Evolutionary conservation across 352 stramenopile species (phyloP).

Genomic region (Globisporangium echinulatum): DNA sequence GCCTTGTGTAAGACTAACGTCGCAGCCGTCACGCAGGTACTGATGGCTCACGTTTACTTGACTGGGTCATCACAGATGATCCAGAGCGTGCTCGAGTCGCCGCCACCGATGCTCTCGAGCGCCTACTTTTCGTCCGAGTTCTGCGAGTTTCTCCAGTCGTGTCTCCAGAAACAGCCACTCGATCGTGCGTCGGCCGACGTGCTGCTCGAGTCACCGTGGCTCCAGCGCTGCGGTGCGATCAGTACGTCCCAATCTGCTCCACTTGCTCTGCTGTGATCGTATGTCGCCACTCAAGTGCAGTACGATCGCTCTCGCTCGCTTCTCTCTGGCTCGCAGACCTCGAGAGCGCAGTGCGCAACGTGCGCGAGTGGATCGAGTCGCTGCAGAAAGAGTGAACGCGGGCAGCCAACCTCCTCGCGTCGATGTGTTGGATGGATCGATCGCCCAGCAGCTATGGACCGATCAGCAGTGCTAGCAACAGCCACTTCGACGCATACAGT

Average conservation of each 20-base stretch:
- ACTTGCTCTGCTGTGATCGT: not conserved
- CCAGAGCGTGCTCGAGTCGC: slow-evolving; percentile 67
- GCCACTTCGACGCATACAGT: no score
- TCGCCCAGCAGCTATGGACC: no score
- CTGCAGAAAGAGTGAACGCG: slow-evolving; percentile 31
- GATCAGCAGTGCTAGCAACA: no score
- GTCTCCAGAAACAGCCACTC: slow-evolving; percentile 58
- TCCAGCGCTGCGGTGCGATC: slow-evolving; percentile 51
- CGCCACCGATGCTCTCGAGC: slow-evolving; percentile 53
- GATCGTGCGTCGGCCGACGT: slow-evolving; percentile 55
- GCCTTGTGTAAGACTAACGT: not conserved
- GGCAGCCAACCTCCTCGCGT: no score
- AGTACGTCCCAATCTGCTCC: slow-evolving; percentile 33
- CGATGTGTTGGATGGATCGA: no score
- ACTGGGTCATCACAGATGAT: slow-evolving; percentile 34
- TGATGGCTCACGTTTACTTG: not conserved
- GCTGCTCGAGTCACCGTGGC: slow-evolving; percentile 66
- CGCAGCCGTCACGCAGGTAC: no score
- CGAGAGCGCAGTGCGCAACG: slow-evolving; percentile 35
- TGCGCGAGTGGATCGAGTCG: slow-evolving; percentile 67
- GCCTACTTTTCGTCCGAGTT: slow-evolving; percentile 71
- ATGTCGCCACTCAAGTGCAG: no score
- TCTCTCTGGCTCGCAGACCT: slow-evolving; percentile 15
- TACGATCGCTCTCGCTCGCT: not conserved
- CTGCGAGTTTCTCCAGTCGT: slow-evolving; percentile 59